Percentiles rank a stretch among this genome's conserved stretches.
These are phyloP conservation scores for Teunomyces aglyptinius DNA, from an alignment of 805 yeast genomes.

Conservation along the genomic window DNA sequence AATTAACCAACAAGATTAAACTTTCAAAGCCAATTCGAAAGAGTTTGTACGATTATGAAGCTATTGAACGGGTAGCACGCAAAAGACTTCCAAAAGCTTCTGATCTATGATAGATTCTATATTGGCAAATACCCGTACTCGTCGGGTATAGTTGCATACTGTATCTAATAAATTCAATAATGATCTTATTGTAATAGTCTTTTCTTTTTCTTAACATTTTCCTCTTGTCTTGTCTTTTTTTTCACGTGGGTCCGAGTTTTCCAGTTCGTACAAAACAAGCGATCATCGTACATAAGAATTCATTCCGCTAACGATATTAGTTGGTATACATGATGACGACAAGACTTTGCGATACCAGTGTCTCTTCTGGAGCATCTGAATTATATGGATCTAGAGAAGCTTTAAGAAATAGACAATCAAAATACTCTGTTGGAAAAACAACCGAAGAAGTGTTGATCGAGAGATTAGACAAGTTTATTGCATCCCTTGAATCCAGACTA, in stretches of 20 bases:
- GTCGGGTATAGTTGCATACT: neutral
- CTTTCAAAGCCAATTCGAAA: constrained; percentile 10
- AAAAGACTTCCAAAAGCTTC: neutral
- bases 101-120: neutral
- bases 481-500: constrained; percentile 41
- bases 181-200: neutral
- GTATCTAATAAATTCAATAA: neutral
- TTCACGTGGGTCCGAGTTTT: constrained; percentile 2
- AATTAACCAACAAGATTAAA: constrained; percentile 7
- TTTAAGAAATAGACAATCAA: constrained; percentile 11
- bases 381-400: neutral
- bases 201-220: neutral
- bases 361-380: neutral
- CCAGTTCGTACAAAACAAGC: neutral
- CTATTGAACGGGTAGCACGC: constrained; percentile 7
- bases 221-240: neutral
- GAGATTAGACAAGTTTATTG: constrained; percentile 37
- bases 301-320: neutral
- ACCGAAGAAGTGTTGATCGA: constrained; percentile 43
- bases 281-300: neutral
- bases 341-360: too few species aligned
- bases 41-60: constrained; percentile 9
- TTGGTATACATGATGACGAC: neutral
- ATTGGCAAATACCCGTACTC: too few species aligned
- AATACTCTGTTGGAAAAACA: constrained; percentile 7